phyloP scores from a whole-genome alignment of 2,329 filamentous ascomycete genomes.

The Colletotrichum navitas region DNA sequence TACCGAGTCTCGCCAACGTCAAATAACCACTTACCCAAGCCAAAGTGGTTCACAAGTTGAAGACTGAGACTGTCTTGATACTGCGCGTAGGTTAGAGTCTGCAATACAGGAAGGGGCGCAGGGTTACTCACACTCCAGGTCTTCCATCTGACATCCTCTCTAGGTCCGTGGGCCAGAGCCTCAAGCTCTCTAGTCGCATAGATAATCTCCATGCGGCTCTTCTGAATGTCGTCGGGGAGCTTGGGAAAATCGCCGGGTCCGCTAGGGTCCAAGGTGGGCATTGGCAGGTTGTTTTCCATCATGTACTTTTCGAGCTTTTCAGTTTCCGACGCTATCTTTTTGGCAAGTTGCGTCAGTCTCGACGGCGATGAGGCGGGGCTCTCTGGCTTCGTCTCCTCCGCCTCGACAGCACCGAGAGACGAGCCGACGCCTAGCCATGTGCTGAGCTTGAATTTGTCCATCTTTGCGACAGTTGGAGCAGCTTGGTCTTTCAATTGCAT shows the following conservation, averaged over 20 bases:
- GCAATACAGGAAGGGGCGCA: background rate
- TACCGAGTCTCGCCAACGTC: background rate
- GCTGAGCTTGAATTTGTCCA: constrained; percentile 53
- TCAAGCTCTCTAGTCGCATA: constrained; percentile 62
- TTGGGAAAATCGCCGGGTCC: constrained; percentile 60
- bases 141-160: constrained; percentile 64
- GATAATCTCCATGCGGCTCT: constrained; percentile 61
- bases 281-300: constrained; percentile 54
- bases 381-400: constrained; percentile 49
- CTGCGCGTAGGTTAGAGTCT: constrained; percentile 48
- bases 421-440: constrained; percentile 51
- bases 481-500: background rate
- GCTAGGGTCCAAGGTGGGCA: constrained; percentile 61
- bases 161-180: constrained; percentile 62
- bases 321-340: constrained; percentile 61
- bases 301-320: constrained; percentile 64
- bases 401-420: constrained; percentile 42
- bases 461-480: background rate
- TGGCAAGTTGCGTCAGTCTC: constrained; percentile 60
- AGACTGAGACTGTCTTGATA: constrained; percentile 64
- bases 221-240: constrained; percentile 60
- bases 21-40: constrained; percentile 55
- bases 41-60: constrained; percentile 63
- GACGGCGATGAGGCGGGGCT: constrained; percentile 46
- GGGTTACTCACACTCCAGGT: constrained; percentile 62